A percentile compares a stretch with the other conserved stretches of the same genome.
Conservation (phyloP, 139 green algal genomes). For the Haematococcus lacustris region DNA sequence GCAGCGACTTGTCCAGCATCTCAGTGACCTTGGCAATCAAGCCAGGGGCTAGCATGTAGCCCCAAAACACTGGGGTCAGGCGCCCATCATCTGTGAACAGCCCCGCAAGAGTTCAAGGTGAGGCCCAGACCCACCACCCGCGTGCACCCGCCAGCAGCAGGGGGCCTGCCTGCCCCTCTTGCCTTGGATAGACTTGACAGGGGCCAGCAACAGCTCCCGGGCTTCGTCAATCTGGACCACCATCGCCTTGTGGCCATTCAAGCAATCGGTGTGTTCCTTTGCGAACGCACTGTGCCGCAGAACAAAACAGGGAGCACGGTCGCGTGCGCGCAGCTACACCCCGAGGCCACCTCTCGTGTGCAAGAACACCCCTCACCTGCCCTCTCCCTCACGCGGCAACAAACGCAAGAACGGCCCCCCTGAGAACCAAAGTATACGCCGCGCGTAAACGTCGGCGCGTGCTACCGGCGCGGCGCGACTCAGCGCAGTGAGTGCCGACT, state of each 20-base stretch:
- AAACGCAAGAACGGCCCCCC: too few relatives aligned
- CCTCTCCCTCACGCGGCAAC: too few relatives aligned
- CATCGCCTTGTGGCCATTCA: constrained; percentile 14
- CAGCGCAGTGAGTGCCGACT: neutral
- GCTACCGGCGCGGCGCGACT: neutral
- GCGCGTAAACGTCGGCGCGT: neutral
- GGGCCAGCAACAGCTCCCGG: constrained; percentile 33
- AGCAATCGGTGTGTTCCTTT: constrained; percentile 18
- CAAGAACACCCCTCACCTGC: neutral
- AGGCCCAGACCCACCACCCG: neutral
- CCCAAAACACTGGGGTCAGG: constrained; percentile 43
- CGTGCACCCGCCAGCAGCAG: neutral
- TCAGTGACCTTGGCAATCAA: constrained; percentile 22
- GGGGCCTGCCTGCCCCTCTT: neutral
- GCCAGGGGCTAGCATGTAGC: constrained; percentile 40
- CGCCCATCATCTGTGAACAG: constrained; percentile 29
- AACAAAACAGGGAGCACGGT: neutral
- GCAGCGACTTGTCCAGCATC: constrained; percentile 45
- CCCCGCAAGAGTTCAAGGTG: neutral
- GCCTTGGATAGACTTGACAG: constrained; percentile 33
- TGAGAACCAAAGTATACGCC: neutral
- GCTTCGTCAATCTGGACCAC: constrained; percentile 25
- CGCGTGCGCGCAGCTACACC: neutral
- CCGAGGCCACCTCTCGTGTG: neutral
- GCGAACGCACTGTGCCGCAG: constrained; percentile 9